These are phyloP conservation scores for Ormosia emarginata DNA, from an alignment of 306 rosid genomes.

Conservation along the genomic window DNA sequence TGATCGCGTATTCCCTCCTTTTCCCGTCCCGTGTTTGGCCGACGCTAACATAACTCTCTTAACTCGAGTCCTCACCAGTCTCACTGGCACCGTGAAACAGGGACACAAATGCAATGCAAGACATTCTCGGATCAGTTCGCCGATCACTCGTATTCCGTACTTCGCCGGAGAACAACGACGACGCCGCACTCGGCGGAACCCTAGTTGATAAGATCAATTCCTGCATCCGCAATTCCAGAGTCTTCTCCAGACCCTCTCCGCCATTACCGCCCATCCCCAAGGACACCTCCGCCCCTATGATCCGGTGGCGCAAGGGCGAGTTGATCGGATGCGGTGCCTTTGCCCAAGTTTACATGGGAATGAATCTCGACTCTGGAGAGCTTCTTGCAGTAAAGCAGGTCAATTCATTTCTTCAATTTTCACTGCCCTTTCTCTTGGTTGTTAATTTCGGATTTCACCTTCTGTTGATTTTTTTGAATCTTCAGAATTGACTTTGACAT, in stretches of 20 bases:
- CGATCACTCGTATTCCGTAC: slow-evolving; percentile 90
- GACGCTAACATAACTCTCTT: slow-evolving; percentile 26
- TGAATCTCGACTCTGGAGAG: slow-evolving; percentile 99
- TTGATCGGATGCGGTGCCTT: slow-evolving; percentile 98
- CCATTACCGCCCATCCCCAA: slow-evolving; percentile 32
- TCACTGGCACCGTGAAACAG: background rate
- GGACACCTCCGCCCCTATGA: slow-evolving; percentile 46
- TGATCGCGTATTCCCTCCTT: slow-evolving; percentile 42
- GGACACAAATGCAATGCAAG: slow-evolving; percentile 60
- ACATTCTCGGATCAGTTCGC: slow-evolving; percentile 92
- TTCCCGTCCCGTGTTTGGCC: slow-evolving; percentile 21
- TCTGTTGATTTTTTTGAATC: background rate
- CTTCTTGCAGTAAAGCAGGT: slow-evolving; percentile 98
- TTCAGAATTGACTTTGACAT: background rate
- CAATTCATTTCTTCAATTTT: background rate
- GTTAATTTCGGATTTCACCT: background rate
- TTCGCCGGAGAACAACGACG: slow-evolving; percentile 56
- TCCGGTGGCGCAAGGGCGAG: slow-evolving; percentile 99
- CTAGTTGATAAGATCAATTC: slow-evolving; percentile 76
- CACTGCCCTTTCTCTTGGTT: background rate
- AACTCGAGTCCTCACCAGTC: background rate
- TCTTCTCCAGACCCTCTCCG: slow-evolving; percentile 64
- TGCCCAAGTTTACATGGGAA: slow-evolving; percentile 98
- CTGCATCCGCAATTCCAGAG: slow-evolving; percentile 80
- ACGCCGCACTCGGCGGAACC: slow-evolving; percentile 47